These are phyloP conservation scores for Trifolium fragiferum DNA, from an alignment of 306 rosid genomes.

Conservation along the genomic window DNA sequence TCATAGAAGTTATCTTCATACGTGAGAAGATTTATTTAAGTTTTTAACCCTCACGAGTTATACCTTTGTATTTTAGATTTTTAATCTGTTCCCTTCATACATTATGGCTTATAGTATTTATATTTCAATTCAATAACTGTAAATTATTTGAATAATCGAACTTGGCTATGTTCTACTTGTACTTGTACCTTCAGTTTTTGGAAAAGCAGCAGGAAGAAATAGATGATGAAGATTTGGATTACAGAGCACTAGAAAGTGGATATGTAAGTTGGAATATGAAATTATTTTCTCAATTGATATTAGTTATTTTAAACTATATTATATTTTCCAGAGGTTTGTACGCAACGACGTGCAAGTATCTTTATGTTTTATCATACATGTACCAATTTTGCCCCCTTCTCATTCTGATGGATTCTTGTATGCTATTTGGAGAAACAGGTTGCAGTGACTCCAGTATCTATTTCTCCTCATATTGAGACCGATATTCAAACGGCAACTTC, in stretches of 20 bases:
- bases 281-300: constrained; percentile 10
- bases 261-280: constrained; percentile 69
- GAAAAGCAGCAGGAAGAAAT: constrained; percentile 72
- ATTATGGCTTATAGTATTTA: constrained; percentile 16
- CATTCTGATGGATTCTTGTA: constrained; percentile 32
- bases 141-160: constrained; percentile 34
- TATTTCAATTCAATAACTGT: constrained; percentile 11
- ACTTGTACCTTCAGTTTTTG: constrained; percentile 81
- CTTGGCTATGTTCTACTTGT: constrained; percentile 38
- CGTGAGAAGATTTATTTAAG: background rate
- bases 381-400: background rate
- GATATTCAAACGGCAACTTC: constrained; percentile 70
- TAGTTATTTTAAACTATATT: background rate
- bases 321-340: constrained; percentile 5
- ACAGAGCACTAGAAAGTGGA: constrained; percentile 89
- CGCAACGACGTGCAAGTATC: background rate
- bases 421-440: constrained; percentile 66
- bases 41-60: constrained; percentile 9
- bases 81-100: constrained; percentile 2
- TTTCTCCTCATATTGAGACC: constrained; percentile 60
- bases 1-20: constrained; percentile 8
- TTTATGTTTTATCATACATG: background rate
- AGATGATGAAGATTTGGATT: constrained; percentile 83
- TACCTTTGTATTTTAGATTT: background rate
- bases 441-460: constrained; percentile 76